Percentiles rank a stretch among this genome's conserved stretches.
Evolutionary conservation across 805 yeast genomes (phyloP).

Genomic region (Blastobotrys parvus): DNA sequence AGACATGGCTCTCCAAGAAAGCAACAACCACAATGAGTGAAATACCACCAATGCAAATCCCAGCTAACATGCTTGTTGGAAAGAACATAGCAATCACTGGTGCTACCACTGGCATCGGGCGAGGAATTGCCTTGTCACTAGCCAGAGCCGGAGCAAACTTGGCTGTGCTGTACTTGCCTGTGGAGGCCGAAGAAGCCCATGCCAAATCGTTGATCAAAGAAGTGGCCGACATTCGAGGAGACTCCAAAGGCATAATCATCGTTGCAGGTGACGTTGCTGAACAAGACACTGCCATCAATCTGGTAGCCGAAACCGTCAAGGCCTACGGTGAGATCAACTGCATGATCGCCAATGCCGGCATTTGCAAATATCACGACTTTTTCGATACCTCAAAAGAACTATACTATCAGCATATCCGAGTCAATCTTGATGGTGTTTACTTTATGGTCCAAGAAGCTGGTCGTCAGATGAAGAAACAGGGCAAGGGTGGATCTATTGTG

Average conservation of each 20-base stretch:
- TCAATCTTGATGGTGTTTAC: slow-evolving; percentile 38
- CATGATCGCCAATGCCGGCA: slow-evolving; percentile 41
- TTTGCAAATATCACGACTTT: slow-evolving; percentile 32
- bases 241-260: slow-evolving; percentile 23
- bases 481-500: slow-evolving; percentile 41
- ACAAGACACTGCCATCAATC: slow-evolving; percentile 30
- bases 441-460: slow-evolving; percentile 42
- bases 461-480: slow-evolving; percentile 36
- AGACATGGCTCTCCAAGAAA: background rate
- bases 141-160: slow-evolving; percentile 37
- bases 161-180: slow-evolving; percentile 28
- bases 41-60: background rate
- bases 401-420: slow-evolving; percentile 29
- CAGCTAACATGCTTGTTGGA: background rate
- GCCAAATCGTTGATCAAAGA: slow-evolving; percentile 49
- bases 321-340: slow-evolving; percentile 35
- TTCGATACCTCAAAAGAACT: slow-evolving; percentile 34
- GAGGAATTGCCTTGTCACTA: slow-evolving; percentile 36
- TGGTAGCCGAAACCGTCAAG: slow-evolving; percentile 25
- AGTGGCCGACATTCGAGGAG: slow-evolving; percentile 15
- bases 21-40: background rate
- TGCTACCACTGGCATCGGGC: slow-evolving; percentile 40
- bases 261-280: slow-evolving; percentile 36
- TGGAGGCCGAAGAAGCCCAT: slow-evolving; percentile 28
- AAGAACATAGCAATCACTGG: slow-evolving; percentile 35